A percentile compares a stretch with the other conserved stretches of the same genome.
Conservation (phyloP, 441 rosid species). For the Adansonia rubrostipa region DNA sequence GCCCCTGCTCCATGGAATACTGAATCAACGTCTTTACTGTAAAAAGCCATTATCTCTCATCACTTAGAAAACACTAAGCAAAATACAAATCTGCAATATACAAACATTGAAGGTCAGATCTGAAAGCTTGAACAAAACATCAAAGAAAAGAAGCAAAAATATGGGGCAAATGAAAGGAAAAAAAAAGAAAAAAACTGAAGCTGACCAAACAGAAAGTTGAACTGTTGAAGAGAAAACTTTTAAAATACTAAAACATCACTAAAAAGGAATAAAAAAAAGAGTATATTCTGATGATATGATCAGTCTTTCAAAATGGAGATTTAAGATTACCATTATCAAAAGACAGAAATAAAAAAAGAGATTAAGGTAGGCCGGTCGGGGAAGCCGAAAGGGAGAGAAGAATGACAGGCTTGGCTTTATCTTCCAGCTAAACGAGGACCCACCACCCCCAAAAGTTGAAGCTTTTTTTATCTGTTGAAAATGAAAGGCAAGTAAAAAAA, state of each 20-base stretch:
- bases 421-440: slow-evolving; percentile 33
- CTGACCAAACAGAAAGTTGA: background rate
- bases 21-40: slow-evolving; percentile 51
- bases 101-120: slow-evolving; percentile 23
- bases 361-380: background rate
- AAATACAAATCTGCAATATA: slow-evolving; percentile 26
- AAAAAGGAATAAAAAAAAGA: slow-evolving; percentile 7
- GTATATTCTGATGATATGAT: background rate
- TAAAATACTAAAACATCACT: background rate
- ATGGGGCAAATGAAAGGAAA: background rate
- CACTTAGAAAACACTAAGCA: slow-evolving; percentile 13
- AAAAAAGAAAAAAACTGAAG: background rate
- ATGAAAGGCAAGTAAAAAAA: slow-evolving; percentile 1
- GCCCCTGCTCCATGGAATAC: slow-evolving; percentile 66
- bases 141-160: background rate
- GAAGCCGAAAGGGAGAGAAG: slow-evolving; percentile 11
- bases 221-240: background rate
- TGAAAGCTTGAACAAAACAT: slow-evolving; percentile 1
- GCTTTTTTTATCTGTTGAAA: background rate
- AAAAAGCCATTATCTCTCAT: slow-evolving; percentile 50
- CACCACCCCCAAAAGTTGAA: slow-evolving; percentile 5
- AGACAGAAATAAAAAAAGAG: background rate
- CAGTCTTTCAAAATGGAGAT: background rate
- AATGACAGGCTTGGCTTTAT: slow-evolving; percentile 21
- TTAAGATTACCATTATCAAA: background rate